Base-by-base conservation (phyloP, 1,139 yeast species). In the Scheffersomyces cryptocercus region DNA sequence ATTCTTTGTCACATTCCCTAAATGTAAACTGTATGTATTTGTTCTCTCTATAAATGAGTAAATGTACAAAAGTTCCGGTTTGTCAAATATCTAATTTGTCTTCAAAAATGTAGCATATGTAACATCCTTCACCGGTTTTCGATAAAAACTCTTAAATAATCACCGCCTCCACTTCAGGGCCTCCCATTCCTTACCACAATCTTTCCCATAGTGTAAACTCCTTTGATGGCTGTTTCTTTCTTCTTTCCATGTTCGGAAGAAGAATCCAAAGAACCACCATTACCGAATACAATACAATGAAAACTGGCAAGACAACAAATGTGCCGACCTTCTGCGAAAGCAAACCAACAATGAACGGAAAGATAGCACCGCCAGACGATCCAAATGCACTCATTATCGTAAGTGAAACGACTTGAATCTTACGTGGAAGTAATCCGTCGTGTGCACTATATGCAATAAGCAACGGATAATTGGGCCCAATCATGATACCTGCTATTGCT, bases 361-460 rank as follows among this genome's bases (percentile, higher is more conserved):
- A 70, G 3, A 79, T 52, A 2, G 84, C 83, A 2, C 84, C 85
- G n/a, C 85, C 85, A 24, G 81, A 71, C 3, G 81, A 72, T 1
- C 85, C 85, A 59, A 79, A 78, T 0, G 84, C 84, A 0, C 83
- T 75, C 61, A 72, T 72, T 32, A 80, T 70, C 0, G 84, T 79
- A 44, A 80, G 56, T 0, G 82, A 69, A 34, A 77, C 70, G 32
- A 77, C 74, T 50, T 76, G 81, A 41, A 79, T 77, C 54, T 74
- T 78, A 41, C 83, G 57, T 1, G 84, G 84, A 26, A 79, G 55
- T 35, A 79, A 61, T 2, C 52, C 53, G n/a, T 50, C 52, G 38
- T 65, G 65, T 0, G 77, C 69, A 9, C 72, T 66, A 28, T 70
- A 55, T 1, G 81, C 67, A 37, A 80, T 65, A 72, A 78, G 66